Percentiles rank a stretch among this genome's conserved stretches.
These are phyloP conservation scores for Cladosporium cucumerinum DNA, from an alignment of 2,329 filamentous ascomycete genomes.

Conservation along the genomic window DNA sequence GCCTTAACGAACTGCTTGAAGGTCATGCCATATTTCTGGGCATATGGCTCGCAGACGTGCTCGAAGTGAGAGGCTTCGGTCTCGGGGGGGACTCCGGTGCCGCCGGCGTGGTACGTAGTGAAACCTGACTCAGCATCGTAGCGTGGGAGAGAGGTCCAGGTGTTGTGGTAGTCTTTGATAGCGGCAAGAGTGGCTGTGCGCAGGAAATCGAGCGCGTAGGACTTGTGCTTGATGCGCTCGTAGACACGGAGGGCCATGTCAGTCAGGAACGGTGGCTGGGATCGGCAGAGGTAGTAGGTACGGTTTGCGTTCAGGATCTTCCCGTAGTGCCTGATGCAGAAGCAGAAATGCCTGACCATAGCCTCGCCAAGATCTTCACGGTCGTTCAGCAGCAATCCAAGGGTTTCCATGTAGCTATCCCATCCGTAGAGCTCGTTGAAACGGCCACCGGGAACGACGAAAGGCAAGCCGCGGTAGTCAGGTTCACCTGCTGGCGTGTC, in stretches of 20 bases:
- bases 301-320: constrained; percentile 97
- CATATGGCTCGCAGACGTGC: constrained; percentile 76
- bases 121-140: constrained; percentile 74
- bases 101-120: constrained; percentile 80
- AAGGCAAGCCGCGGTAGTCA: constrained; percentile 76
- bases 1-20: constrained; percentile 82
- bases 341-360: constrained; percentile 96
- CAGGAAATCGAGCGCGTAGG: constrained; percentile 76
- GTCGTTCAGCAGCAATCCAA: constrained; percentile 83
- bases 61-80: constrained; percentile 85
- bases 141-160: constrained; percentile 73
- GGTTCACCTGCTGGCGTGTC: constrained; percentile 67
- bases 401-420: constrained; percentile 98
- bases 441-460: constrained; percentile 93
- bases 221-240: constrained; percentile 85
- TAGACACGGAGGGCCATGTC: constrained; percentile 96
- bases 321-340: constrained; percentile 96
- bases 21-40: constrained; percentile 75
- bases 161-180: constrained; percentile 92
- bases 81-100: constrained; percentile 83
- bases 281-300: constrained; percentile 90
- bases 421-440: constrained; percentile 99
- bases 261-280: constrained; percentile 93
- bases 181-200: constrained; percentile 77
- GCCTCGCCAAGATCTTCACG: constrained; percentile 82